Evolutionary conservation across 495 filamentous ascomycete genomes (phyloP), one percentile per base, ranked within the genome.

Genomic region (Tuber aestivum): DNA sequence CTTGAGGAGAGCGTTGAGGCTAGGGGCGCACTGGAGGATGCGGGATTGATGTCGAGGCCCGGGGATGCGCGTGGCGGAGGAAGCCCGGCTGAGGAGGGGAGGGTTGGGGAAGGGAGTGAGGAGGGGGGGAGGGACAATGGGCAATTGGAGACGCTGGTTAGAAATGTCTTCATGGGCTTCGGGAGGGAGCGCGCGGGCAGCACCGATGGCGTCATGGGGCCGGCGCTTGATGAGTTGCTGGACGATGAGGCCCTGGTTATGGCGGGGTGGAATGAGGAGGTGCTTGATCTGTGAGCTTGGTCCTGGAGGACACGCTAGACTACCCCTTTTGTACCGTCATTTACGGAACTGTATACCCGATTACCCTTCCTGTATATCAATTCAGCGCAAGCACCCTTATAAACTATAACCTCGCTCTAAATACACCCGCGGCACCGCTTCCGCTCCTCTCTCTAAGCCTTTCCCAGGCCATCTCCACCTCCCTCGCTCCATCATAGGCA

Each of bases 401-500:
- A n/a, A 23, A 27, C 12, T 76, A 78, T 35, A 79, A 48, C 76
- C 61, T 75, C 5, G 50, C 48, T 7, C 20, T 45, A 1, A 72
- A 40, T 41, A 1, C 41, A 10, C 56, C 40, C 37, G 65, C 72
- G 1, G 50, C n/a, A 12, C 50, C 50, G 2, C 50, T 61, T 27
- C 50, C 50, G 27, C 41, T 37, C 69, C 86, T 83, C 72, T 82
- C 70, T 75, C 76, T 78, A 44, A 87, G 88, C 2, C 21, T 72
- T 8, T 16, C 69, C 78, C 78, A 79, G 3, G 85, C 88, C 42
- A 84, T 84, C 77, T 90, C 86, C 1, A 87, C 89, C 78, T 89
- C 89, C 50, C 83, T 83, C 73, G 88, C 86, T 14, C 88, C 87
- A 83, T 91, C 88, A 73, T 91, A 90, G n/a, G 88, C 88, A 75